Percentiles rank a stretch among this genome's conserved stretches.
Evolutionary conservation across 164 flowering plant genomes (phyloP).

Genomic region (Kalanchoe fedtschenkoi): DNA sequence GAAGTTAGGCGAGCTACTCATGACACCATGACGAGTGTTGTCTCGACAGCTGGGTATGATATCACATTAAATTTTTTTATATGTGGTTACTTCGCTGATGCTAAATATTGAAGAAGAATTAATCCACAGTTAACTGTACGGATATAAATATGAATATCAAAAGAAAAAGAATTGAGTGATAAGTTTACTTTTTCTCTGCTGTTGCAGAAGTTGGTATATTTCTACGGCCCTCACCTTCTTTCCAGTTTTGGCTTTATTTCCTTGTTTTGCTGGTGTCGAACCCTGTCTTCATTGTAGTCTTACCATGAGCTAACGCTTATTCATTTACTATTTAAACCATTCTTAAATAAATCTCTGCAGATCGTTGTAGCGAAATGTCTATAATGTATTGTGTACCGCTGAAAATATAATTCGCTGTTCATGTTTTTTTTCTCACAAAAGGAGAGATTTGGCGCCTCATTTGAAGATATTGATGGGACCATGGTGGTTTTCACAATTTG

Average conservation of each 20-base stretch:
- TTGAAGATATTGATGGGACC: slow-evolving; percentile 93
- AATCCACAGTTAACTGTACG: too few relatives aligned
- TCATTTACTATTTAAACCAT: too few relatives aligned
- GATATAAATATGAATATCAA: too few relatives aligned
- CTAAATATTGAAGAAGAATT: not conserved
- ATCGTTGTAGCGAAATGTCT: not conserved
- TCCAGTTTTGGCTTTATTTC: too few relatives aligned
- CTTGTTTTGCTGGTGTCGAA: too few relatives aligned
- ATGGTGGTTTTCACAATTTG: slow-evolving; percentile 99
- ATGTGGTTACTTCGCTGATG: not conserved
- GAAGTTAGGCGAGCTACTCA: slow-evolving; percentile 93
- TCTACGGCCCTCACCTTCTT: too few relatives aligned
- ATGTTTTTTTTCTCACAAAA: slow-evolving; percentile 18
- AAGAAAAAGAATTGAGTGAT: not conserved
- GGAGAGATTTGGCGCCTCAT: slow-evolving; percentile 93
- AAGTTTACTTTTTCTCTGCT: not conserved
- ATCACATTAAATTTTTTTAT: slow-evolving; percentile 1
- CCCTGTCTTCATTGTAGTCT: too few relatives aligned
- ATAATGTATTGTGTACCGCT: not conserved
- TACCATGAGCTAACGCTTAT: too few relatives aligned
- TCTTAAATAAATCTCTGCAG: too few relatives aligned
- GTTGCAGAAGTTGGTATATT: too few relatives aligned
- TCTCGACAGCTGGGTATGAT: slow-evolving; percentile 58
- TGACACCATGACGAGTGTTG: slow-evolving; percentile 78
- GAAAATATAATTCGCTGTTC: not conserved